Percentiles rank a stretch among this genome's conserved stretches.
phyloP scores from a whole-genome alignment of 1,139 yeast genomes.

The Arxiozyma bovina region DNA sequence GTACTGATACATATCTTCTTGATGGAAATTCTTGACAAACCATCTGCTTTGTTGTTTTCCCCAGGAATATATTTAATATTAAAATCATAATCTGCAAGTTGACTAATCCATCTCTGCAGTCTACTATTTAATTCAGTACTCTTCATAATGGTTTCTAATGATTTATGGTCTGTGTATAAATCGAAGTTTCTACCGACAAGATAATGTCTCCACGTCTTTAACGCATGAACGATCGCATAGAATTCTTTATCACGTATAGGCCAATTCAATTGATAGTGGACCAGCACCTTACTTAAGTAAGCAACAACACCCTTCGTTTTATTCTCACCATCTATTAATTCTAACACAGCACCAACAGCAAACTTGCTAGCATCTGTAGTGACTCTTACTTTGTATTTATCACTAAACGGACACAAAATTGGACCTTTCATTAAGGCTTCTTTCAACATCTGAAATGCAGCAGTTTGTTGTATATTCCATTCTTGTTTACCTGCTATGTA shows the following conservation, averaged over 20 bases:
- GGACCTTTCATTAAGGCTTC: neutral
- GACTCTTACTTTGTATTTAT: neutral
- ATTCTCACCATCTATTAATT: neutral
- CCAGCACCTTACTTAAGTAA: neutral
- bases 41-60: neutral
- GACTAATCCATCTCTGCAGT: neutral
- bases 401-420: neutral
- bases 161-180: neutral
- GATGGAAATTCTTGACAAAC: neutral
- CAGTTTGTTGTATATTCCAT: neutral
- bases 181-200: neutral
- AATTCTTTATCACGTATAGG: neutral
- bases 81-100: neutral
- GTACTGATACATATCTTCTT: too few species aligned
- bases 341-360: conserved; percentile 1
- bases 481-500: neutral
- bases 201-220: neutral
- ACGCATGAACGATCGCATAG: neutral
- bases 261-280: neutral
- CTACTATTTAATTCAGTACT: neutral
- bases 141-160: neutral
- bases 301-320: neutral
- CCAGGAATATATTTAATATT: neutral
- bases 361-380: neutral
- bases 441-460: neutral